phyloP scores from a whole-genome alignment of 129 eudicot species.

The Centaurea solstitialis region DNA sequence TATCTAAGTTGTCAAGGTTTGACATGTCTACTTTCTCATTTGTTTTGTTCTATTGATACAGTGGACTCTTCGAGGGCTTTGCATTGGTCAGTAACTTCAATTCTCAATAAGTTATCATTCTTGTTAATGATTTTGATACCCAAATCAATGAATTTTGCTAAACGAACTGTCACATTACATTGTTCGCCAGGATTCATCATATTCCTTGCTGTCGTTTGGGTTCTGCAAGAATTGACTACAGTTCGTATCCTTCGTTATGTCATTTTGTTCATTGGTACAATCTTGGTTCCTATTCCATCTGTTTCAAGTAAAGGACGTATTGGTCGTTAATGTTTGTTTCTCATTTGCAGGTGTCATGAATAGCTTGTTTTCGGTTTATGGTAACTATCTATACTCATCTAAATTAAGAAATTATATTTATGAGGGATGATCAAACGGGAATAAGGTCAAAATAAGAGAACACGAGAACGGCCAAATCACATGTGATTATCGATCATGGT shows the following conservation, averaged over 20 bases:
- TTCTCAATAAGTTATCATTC: slow-evolving; percentile 8
- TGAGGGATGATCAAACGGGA: neutral
- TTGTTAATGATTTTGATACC: neutral
- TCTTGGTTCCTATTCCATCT: slow-evolving; percentile 4
- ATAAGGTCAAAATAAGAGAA: too few relatives aligned
- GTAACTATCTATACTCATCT: slow-evolving; percentile 40
- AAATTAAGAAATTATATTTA: neutral
- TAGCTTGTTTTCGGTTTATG: slow-evolving; percentile 94
- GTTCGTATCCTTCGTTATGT: slow-evolving; percentile 75
- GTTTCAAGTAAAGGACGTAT: slow-evolving; percentile 12
- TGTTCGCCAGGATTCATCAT: slow-evolving; percentile 74
- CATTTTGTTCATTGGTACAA: slow-evolving; percentile 87
- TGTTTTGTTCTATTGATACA: slow-evolving; percentile 42
- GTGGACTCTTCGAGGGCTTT: slow-evolving; percentile 99
- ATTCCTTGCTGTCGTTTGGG: slow-evolving; percentile 78
- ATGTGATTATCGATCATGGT: too few relatives aligned
- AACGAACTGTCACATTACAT: neutral
- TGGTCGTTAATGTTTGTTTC: slow-evolving; percentile 28
- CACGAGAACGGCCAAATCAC: neutral
- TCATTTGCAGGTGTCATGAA: slow-evolving; percentile 92
- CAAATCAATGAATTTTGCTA: neutral
- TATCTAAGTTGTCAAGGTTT: neutral
- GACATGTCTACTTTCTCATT: slow-evolving; percentile 14
- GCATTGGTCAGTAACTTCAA: slow-evolving; percentile 72
- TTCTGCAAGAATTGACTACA: slow-evolving; percentile 70